These are phyloP conservation scores for Aspergillus sp. DNA, from an alignment of 2,329 filamentous ascomycete genomes.

Conservation along the genomic window DNA sequence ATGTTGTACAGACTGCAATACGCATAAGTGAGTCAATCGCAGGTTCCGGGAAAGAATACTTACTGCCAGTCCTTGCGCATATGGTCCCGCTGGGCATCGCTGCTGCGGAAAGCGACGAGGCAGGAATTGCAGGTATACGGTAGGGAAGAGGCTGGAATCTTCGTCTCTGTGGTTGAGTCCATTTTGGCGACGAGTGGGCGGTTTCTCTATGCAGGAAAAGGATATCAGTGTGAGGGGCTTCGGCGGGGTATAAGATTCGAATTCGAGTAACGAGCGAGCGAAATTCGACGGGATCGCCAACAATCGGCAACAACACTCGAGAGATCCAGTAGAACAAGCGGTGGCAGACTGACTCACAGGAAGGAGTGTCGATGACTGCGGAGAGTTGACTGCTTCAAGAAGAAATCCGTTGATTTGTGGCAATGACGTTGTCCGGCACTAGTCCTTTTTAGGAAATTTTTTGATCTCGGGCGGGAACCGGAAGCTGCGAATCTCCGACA, in stretches of 20 bases:
- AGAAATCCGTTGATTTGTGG: constrained; percentile 10
- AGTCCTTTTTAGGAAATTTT: background rate
- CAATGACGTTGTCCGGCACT: constrained; percentile 12
- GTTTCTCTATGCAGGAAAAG: too few relatives aligned
- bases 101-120: constrained; percentile 89
- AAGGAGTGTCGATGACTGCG: too few relatives aligned
- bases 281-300: background rate
- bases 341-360: background rate
- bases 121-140: constrained; percentile 98
- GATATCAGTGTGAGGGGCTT: background rate
- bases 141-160: constrained; percentile 46
- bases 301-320: background rate
- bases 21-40: constrained; percentile 4
- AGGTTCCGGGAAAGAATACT: constrained; percentile 32
- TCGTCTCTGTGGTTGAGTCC: constrained; percentile 18
- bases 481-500: too few relatives aligned
- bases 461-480: too few relatives aligned
- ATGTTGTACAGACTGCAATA: constrained; percentile 74
- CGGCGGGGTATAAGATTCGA: background rate
- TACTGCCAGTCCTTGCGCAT: constrained; percentile 99
- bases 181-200: constrained; percentile 6
- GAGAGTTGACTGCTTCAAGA: background rate
- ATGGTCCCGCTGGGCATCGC: constrained; percentile 84
- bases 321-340: too few relatives aligned
- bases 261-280: background rate